Conservation (phyloP, 805 yeast species). For the Cyberlindnera meyerae region DNA sequence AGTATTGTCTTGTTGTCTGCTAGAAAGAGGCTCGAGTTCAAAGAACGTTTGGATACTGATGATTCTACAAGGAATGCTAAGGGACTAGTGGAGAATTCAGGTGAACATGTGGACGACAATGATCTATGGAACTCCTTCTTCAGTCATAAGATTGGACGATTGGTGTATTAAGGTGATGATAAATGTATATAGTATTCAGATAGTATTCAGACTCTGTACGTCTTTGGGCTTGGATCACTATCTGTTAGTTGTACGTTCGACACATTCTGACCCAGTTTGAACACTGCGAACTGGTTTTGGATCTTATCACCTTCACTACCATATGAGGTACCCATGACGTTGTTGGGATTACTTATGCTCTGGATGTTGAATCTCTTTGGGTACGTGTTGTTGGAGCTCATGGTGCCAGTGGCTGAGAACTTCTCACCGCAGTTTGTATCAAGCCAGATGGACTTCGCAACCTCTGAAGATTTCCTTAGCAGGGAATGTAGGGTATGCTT, state of each 20-base stretch:
- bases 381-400: slow-evolving; percentile 5
- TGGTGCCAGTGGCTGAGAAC: neutral
- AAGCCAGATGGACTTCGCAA: slow-evolving; percentile 8
- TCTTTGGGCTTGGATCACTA: slow-evolving; percentile 11
- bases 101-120: slow-evolving; percentile 52
- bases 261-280: slow-evolving; percentile 4
- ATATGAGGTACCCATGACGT: neutral
- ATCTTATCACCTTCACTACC: slow-evolving; percentile 4
- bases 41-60: slow-evolving; percentile 43
- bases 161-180: too few relatives aligned
- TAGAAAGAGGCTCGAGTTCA: slow-evolving; percentile 43
- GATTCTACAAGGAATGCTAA: slow-evolving; percentile 50
- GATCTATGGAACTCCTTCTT: slow-evolving; percentile 66
- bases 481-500: slow-evolving; percentile 2
- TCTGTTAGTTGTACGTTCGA: neutral
- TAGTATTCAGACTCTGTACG: slow-evolving; percentile 3
- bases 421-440: neutral
- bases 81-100: slow-evolving; percentile 44
- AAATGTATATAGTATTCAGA: neutral
- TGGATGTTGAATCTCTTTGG: slow-evolving; percentile 1
- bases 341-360: neutral
- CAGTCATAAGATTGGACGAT: slow-evolving; percentile 18
- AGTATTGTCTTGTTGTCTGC: slow-evolving; percentile 70
- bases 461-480: slow-evolving; percentile 9
- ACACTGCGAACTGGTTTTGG: slow-evolving; percentile 11